Conservation (phyloP, 345 rosid genomes). For the Eucalyptus curtisii region DNA sequence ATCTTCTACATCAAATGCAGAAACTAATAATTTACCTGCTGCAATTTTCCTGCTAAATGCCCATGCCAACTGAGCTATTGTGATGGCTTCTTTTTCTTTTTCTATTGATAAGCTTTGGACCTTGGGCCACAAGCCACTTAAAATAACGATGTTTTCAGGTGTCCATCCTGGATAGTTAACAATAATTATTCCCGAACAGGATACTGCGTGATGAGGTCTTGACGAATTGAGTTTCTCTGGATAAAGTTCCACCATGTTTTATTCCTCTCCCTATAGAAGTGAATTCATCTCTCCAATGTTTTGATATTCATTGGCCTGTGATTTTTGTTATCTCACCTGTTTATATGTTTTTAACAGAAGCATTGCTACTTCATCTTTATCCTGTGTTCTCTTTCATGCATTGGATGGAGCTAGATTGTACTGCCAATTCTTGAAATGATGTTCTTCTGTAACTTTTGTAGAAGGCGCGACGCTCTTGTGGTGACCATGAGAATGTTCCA, state of each 20-base stretch:
- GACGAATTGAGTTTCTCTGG: neutral
- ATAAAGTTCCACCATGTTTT: neutral
- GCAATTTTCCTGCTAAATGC: neutral
- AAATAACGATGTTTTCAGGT: neutral
- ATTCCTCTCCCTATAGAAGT: neutral
- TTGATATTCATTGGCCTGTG: neutral
- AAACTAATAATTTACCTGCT: neutral
- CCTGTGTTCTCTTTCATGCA: neutral
- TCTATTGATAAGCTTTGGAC: neutral
- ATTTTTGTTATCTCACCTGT: neutral
- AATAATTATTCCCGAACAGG: neutral
- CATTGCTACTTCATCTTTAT: neutral
- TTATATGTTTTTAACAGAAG: neutral
- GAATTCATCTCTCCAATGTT: neutral
- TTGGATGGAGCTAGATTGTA: neutral
- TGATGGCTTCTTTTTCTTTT: neutral
- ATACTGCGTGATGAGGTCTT: neutral
- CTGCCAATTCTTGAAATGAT: neutral
- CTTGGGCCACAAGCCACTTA: neutral
- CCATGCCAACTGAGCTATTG: neutral
- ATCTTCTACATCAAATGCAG: neutral
- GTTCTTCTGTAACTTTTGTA: slow-evolving; percentile 2
- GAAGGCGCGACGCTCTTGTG: slow-evolving; percentile 66
- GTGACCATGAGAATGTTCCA: slow-evolving; percentile 67
- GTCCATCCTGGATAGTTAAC: neutral